Percentiles rank a stretch among this genome's conserved stretches.
Conservation (phyloP, 78 protist species). For the Chrysochromulina parva region DNA sequence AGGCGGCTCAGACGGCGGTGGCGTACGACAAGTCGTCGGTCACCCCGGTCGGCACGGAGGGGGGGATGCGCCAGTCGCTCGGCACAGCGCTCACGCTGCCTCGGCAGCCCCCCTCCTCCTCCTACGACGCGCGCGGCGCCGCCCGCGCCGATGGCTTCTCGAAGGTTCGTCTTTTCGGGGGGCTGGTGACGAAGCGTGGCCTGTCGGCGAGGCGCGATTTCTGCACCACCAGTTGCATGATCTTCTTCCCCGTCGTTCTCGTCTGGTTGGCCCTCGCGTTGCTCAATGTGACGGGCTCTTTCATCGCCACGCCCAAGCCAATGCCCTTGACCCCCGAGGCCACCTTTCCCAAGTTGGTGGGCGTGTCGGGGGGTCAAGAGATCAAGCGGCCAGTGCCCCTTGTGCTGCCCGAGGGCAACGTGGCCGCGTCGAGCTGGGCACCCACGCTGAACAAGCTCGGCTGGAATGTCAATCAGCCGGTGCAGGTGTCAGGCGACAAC, state of each 20-base stretch:
- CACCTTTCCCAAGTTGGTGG: no score
- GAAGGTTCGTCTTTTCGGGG: background rate
- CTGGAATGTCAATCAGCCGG: background rate
- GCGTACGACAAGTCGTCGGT: no score
- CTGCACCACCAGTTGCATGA: background rate
- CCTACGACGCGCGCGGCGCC: background rate
- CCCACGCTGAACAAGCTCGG: background rate
- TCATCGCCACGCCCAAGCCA: no score
- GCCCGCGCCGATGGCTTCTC: background rate
- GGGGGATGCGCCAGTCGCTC: no score
- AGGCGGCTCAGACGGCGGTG: no score
- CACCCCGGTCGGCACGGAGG: no score
- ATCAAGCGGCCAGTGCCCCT: no score
- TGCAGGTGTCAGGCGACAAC: no score
- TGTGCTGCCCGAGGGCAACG: no score
- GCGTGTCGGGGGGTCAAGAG: no score
- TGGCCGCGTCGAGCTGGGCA: no score
- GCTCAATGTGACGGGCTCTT: background rate
- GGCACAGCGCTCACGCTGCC: background rate
- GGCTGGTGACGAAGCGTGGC: slow-evolving; percentile 45
- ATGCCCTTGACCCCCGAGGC: no score
- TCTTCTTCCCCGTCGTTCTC: slow-evolving; percentile 45
- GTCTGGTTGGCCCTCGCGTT: slow-evolving; percentile 50
- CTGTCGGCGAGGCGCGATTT: slow-evolving; percentile 41
- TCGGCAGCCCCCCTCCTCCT: background rate